Conservation (phyloP, 1,284 basidiomycete species). For the Agroathelia rolfsii region DNA sequence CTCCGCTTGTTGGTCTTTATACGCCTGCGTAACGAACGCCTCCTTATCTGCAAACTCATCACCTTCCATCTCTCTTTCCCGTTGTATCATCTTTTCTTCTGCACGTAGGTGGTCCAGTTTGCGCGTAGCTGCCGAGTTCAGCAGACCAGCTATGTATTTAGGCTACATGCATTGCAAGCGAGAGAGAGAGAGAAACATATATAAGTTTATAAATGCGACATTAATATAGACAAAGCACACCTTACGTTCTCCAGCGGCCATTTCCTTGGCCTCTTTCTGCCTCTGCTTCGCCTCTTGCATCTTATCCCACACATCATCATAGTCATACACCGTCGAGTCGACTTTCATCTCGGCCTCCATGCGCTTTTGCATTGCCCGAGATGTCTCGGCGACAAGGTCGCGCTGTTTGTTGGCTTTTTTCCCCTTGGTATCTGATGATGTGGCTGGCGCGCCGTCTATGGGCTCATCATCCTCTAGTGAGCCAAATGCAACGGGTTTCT, state of each 20-base stretch:
- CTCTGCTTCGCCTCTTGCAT: constrained; percentile 83
- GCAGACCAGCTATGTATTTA: constrained; percentile 83
- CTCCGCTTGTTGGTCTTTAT: constrained; percentile 94
- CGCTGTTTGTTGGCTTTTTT: constrained; percentile 39
- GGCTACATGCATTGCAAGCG: constrained; percentile 44
- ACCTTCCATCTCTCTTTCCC: constrained; percentile 87
- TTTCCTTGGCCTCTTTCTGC: constrained; percentile 68
- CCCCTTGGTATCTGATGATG: constrained; percentile 28
- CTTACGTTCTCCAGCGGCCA: constrained; percentile 65
- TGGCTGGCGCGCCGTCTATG: constrained; percentile 38
- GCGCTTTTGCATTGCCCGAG: constrained; percentile 51
- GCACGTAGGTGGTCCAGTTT: constrained; percentile 88
- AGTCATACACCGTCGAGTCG: constrained; percentile 85
- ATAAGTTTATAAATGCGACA: too few species aligned
- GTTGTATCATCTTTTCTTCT: constrained; percentile 96
- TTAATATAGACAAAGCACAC: constrained; percentile 28
- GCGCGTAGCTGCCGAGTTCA: constrained; percentile 79
- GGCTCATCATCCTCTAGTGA: constrained; percentile 54
- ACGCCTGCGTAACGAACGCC: constrained; percentile 93
- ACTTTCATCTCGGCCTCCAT: constrained; percentile 71
- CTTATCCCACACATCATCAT: constrained; percentile 92
- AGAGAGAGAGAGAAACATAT: constrained; percentile 1
- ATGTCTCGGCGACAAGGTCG: constrained; percentile 44
- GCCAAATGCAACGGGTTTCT: constrained; percentile 51
- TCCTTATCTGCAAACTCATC: constrained; percentile 94